phyloP scores from a whole-genome alignment of 768 basidiomycete species.

The Pisolithus tinctorius region DNA sequence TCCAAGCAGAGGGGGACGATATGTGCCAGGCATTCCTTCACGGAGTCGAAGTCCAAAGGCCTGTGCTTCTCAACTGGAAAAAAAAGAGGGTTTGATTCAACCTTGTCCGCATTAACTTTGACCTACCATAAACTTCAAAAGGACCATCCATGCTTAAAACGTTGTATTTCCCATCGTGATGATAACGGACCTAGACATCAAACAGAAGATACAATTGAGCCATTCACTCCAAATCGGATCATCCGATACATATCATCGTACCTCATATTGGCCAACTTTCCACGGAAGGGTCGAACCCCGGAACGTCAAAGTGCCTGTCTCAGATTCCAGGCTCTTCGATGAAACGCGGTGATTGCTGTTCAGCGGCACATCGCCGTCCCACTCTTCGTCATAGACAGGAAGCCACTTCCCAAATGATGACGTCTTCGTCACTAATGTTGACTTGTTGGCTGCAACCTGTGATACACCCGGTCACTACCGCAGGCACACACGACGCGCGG shows the following conservation, averaged over 20 bases:
- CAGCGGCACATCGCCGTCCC: slow-evolving; percentile 80
- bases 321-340: slow-evolving; percentile 35
- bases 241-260: background rate
- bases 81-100: background rate
- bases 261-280: slow-evolving; percentile 82
- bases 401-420: slow-evolving; percentile 89
- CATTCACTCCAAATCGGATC: background rate
- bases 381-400: slow-evolving; percentile 86
- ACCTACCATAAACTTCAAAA: slow-evolving; percentile 82
- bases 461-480: background rate
- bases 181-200: slow-evolving; percentile 63
- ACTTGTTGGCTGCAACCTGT: slow-evolving; percentile 84
- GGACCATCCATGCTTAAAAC: slow-evolving; percentile 85
- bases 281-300: slow-evolving; percentile 78
- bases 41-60: slow-evolving; percentile 54
- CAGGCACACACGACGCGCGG: background rate
- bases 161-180: slow-evolving; percentile 96
- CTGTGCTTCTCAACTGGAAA: slow-evolving; percentile 61
- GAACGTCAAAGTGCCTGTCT: slow-evolving; percentile 67
- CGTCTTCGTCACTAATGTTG: slow-evolving; percentile 73
- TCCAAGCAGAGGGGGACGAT: slow-evolving; percentile 86
- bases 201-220: background rate
- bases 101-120: background rate
- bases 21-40: slow-evolving; percentile 60
- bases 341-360: slow-evolving; percentile 34